Evolutionary conservation across 179 eudicot genomes (phyloP).

Genomic region (Pouteria campechiana): DNA sequence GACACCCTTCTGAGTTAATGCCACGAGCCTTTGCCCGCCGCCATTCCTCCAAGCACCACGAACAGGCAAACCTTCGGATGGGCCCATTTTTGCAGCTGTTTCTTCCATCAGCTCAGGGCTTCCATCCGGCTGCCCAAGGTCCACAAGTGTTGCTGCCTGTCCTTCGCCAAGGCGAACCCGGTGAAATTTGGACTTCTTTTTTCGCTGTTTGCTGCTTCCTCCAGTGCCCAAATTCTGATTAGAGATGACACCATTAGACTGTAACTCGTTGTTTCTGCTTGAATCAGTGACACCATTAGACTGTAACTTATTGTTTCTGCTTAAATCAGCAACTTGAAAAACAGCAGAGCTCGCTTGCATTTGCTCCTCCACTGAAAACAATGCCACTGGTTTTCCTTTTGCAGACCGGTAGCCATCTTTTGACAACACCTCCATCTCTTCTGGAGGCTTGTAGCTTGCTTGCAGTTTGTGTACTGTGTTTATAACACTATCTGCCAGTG

Average conservation of each 20-base stretch:
- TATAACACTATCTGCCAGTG: slow-evolving; percentile 47
- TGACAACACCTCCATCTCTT: slow-evolving; percentile 59
- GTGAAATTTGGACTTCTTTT: slow-evolving; percentile 77
- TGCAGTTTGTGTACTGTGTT: slow-evolving; percentile 61
- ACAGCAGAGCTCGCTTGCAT: slow-evolving; percentile 8
- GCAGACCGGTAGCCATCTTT: slow-evolving; percentile 69
- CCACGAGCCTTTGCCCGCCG: slow-evolving; percentile 38
- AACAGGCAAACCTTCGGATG: slow-evolving; percentile 22
- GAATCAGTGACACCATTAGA: slow-evolving; percentile 4
- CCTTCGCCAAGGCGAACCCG: slow-evolving; percentile 66
- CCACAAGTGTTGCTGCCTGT: slow-evolving; percentile 40
- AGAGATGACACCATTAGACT: slow-evolving; percentile 10
- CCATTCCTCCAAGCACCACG: slow-evolving; percentile 43
- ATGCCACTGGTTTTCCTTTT: slow-evolving; percentile 33
- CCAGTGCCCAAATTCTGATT: slow-evolving; percentile 24
- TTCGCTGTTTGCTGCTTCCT: slow-evolving; percentile 46
- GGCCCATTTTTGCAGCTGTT: slow-evolving; percentile 13
- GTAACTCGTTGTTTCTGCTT: slow-evolving; percentile 4
- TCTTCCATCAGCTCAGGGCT: slow-evolving; percentile 13
- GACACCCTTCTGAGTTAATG: slow-evolving; percentile 5
- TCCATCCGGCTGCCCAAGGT: slow-evolving; percentile 25
- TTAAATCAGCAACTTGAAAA: neutral
- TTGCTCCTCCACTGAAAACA: slow-evolving; percentile 11
- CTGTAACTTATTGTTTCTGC: slow-evolving; percentile 3
- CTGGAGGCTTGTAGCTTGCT: slow-evolving; percentile 40